Base-by-base conservation (phyloP, 2,329 filamentous ascomycete genomes). In the Ascochyta fabae region DNA sequence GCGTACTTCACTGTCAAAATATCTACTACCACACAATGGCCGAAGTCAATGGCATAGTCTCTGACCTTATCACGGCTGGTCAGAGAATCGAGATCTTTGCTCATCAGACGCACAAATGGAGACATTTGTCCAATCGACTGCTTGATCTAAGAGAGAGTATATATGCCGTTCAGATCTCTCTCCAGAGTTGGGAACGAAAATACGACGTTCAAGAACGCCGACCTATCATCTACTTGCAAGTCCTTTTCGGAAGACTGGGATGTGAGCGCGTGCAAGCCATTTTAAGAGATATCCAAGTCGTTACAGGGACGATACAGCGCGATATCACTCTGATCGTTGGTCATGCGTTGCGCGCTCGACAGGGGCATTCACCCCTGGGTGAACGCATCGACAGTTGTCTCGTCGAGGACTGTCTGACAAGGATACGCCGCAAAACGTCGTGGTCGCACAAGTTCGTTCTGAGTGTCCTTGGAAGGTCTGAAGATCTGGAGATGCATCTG, bases 101-200 rank as follows among this genome's bases (percentile, higher is more conserved):
- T 48, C 48, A 46, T 4, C 62, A 69, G 33, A 61, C 59, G 10
- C 46, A 52, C 16, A 53, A 55, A 58, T 70, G 62, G 62, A 59
- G 49, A 40, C 41, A 48, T 15, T 31, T 68, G 8, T 69, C 64
- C 5, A 56, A 69, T 15, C 61, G 60, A 35, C 59, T 71, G 2
- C 59, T 66, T 49, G 68, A 71, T 43, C 54, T 69, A 7, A 54
- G 51, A 12, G 60, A 68, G 53, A 61, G 61, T 1, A 49, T 71
- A 6, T 36, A 60, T 15, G 62, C 57, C 19, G 56, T 56, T 5
- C 57, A 69, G 44, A 53, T 64, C 22, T 55, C 64, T 9, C 54
- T 71, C 2, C 50, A 65, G n/a, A 56, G 51, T 19, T 70, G 68
- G 68, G 59, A 67, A 26, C 49, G 49, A 3, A 71, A 66, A 41